Conservation (phyloP, 1,284 basidiomycete genomes). For the Cutaneotrichosporon daszewskae region DNA sequence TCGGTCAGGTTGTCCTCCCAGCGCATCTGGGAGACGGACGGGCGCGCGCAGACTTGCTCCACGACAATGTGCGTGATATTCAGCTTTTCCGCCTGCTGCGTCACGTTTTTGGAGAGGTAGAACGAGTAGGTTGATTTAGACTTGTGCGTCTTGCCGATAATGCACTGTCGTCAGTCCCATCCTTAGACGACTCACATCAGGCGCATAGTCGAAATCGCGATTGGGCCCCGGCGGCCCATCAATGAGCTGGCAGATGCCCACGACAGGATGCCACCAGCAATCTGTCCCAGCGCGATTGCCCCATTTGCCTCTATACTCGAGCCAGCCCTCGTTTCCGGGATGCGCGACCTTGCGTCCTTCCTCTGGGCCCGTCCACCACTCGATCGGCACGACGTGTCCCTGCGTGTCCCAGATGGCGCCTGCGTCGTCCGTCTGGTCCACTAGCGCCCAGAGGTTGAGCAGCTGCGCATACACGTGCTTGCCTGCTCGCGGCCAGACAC, state of each 20-base stretch:
- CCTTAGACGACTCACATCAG: slow-evolving; percentile 23
- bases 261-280: slow-evolving; percentile 40
- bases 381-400: slow-evolving; percentile 29
- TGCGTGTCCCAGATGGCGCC: slow-evolving; percentile 44
- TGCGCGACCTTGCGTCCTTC: slow-evolving; percentile 21
- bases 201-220: slow-evolving; percentile 31
- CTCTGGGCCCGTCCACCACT: slow-evolving; percentile 33
- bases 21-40: slow-evolving; percentile 14
- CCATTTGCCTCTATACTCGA: slow-evolving; percentile 38
- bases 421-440: slow-evolving; percentile 38
- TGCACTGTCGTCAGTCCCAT: slow-evolving; percentile 21
- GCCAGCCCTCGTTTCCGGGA: slow-evolving; percentile 27
- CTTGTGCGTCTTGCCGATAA: slow-evolving; percentile 19
- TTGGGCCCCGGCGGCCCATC: slow-evolving; percentile 40
- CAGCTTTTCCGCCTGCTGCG: slow-evolving; percentile 6
- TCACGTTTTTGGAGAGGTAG: slow-evolving; percentile 21
- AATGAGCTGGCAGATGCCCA: slow-evolving; percentile 37
- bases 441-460: slow-evolving; percentile 30
- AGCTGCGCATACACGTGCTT: slow-evolving; percentile 39
- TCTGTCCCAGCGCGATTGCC: slow-evolving; percentile 36
- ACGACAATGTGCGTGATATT: slow-evolving; percentile 26
- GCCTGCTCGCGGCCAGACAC: slow-evolving; percentile 40
- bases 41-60: slow-evolving; percentile 36
- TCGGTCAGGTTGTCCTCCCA: neutral
- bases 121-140: slow-evolving; percentile 25